These are phyloP conservation scores for Biscogniauxia mediterranea DNA, from an alignment of 2,329 filamentous ascomycete species.

Conservation along the genomic window DNA sequence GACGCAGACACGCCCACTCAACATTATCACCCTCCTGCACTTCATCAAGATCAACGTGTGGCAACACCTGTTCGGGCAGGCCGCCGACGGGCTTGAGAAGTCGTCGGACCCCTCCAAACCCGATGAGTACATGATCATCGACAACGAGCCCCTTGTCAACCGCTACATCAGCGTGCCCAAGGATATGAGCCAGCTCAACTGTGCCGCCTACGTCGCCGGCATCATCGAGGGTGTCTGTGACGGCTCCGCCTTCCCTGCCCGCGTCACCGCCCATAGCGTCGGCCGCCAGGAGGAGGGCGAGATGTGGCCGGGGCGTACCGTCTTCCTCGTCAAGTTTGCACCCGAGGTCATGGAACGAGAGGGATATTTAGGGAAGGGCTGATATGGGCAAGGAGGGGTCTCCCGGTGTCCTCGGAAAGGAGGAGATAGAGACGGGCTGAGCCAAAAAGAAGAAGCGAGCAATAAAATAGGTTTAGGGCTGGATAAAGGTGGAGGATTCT, in stretches of 20 bases:
- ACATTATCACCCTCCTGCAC: constrained; percentile 87
- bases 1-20: constrained; percentile 73
- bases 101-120: constrained; percentile 76
- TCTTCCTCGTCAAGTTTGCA: constrained; percentile 92
- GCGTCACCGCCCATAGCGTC: constrained; percentile 85
- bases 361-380: constrained; percentile 67
- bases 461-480: not conserved
- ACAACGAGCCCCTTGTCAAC: constrained; percentile 96
- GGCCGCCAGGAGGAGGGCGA: constrained; percentile 56
- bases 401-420: no score
- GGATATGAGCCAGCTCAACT: constrained; percentile 96
- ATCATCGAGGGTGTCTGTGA: constrained; percentile 96
- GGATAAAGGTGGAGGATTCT: constrained; percentile 18
- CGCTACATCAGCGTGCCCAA: constrained; percentile 88
- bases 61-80: constrained; percentile 86
- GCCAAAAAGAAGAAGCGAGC: not conserved
- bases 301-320: constrained; percentile 95
- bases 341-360: constrained; percentile 91
- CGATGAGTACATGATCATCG: constrained; percentile 98
- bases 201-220: constrained; percentile 91
- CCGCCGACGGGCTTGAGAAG: constrained; percentile 91
- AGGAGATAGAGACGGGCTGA: not conserved
- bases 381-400: not conserved
- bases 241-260: constrained; percentile 83
- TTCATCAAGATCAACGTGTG: constrained; percentile 93